Percentiles rank a stretch among this genome's conserved stretches.
phyloP scores from a whole-genome alignment of 2,329 filamentous ascomycete species.

The Aspergillus tanneri region DNA sequence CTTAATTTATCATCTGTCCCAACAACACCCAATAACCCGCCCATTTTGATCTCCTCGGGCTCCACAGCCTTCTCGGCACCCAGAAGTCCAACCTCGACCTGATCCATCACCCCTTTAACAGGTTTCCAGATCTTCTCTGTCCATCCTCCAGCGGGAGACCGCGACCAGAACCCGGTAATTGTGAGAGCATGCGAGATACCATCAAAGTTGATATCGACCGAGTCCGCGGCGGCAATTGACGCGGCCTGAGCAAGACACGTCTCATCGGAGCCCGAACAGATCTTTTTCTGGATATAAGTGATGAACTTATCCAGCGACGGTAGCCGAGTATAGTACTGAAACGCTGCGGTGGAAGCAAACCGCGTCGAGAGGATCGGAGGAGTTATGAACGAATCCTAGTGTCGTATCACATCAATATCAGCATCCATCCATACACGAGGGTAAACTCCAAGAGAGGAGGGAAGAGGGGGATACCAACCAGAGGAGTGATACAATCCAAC shows the following conservation, averaged over 20 bases:
- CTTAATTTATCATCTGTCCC: slow-evolving; percentile 69
- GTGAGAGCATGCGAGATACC: slow-evolving; percentile 64
- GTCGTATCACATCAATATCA: slow-evolving; percentile 37
- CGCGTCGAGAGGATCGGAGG: slow-evolving; percentile 57
- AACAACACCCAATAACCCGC: slow-evolving; percentile 74
- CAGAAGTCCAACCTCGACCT: slow-evolving; percentile 79
- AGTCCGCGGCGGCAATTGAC: slow-evolving; percentile 55
- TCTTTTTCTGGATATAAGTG: slow-evolving; percentile 51
- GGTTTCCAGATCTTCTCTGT: slow-evolving; percentile 43
- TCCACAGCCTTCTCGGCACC: slow-evolving; percentile 59
- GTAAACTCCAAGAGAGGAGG: not conserved
- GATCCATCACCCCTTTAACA: slow-evolving; percentile 41
- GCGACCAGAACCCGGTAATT: slow-evolving; percentile 62
- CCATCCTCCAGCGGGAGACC: slow-evolving; percentile 44
- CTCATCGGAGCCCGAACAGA: slow-evolving; percentile 53
- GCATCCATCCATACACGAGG: not conserved
- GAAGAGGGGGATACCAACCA: slow-evolving; percentile 38
- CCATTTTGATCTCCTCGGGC: slow-evolving; percentile 72
- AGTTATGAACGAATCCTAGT: slow-evolving; percentile 56
- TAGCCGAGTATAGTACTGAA: slow-evolving; percentile 70
- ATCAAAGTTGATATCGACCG: slow-evolving; percentile 77
- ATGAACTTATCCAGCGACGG: slow-evolving; percentile 57
- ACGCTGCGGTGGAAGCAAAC: slow-evolving; percentile 62
- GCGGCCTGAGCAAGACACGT: slow-evolving; percentile 54
- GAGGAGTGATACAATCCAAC: slow-evolving; percentile 55